Percentiles rank a stretch among this genome's conserved stretches.
These are phyloP conservation scores for Trichosporon coremiiforme DNA, from an alignment of 1,284 basidiomycete genomes.

Conservation along the genomic window DNA sequence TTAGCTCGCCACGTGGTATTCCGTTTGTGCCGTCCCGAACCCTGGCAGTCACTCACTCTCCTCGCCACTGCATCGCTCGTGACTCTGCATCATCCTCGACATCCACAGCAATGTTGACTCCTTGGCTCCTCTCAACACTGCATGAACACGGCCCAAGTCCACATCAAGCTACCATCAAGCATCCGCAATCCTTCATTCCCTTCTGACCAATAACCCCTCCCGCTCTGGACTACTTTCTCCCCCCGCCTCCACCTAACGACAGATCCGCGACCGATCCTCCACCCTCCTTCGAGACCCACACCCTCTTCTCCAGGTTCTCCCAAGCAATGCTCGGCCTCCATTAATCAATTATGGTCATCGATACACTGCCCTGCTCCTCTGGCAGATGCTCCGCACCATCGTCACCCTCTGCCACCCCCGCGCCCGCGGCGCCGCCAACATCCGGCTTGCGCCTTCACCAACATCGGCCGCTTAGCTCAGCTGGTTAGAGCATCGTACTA, in stretches of 20 bases:
- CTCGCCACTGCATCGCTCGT: neutral
- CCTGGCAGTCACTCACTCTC: neutral
- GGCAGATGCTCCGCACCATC: too few species aligned
- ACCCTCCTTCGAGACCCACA: neutral
- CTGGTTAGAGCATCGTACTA: slow-evolving; percentile 13
- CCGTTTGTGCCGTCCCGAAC: neutral
- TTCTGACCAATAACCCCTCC: neutral
- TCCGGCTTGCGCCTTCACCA: neutral
- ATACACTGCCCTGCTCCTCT: too few species aligned
- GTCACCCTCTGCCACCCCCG: neutral
- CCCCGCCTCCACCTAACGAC: neutral
- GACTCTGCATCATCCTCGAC: neutral
- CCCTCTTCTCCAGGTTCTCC: neutral
- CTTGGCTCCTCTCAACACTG: neutral
- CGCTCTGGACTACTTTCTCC: neutral
- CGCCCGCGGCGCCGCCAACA: neutral
- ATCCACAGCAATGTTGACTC: neutral
- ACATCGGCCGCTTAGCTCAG: slow-evolving; percentile 7
- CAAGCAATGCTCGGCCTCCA: too few species aligned
- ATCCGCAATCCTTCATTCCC: neutral
- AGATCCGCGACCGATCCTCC: neutral
- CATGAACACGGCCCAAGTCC: neutral
- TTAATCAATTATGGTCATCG: too few species aligned
- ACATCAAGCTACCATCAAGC: neutral
- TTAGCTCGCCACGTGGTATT: neutral